A percentile compares a stretch with the other conserved stretches of the same genome.
Conservation (phyloP, 2,329 filamentous ascomycete species). For the Sporothrix schenckii region DNA sequence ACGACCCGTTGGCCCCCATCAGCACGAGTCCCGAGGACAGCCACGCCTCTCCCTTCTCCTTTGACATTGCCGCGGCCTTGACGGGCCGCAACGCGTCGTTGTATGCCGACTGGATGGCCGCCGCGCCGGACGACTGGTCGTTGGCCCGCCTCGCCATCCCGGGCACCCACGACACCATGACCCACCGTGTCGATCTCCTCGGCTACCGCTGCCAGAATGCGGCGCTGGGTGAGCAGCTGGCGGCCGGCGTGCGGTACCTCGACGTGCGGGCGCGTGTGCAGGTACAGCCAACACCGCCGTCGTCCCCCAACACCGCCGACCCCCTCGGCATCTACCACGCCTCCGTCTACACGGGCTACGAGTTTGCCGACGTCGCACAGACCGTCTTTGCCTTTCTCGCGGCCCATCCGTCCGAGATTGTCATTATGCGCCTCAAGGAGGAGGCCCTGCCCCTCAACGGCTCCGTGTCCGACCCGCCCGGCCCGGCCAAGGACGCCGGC, state of each 20-base stretch:
- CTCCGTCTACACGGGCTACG: slow-evolving; percentile 50
- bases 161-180: slow-evolving; percentile 59
- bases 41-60: slow-evolving; percentile 46
- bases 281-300: slow-evolving; percentile 17
- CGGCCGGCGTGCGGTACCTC: slow-evolving; percentile 53
- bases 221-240: slow-evolving; percentile 50
- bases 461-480: slow-evolving; percentile 29
- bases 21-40: slow-evolving; percentile 6
- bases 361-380: slow-evolving; percentile 49
- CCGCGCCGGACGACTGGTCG: slow-evolving; percentile 47
- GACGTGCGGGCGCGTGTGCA: slow-evolving; percentile 52
- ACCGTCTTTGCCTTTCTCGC: slow-evolving; percentile 53
- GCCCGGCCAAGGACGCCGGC: slow-evolving; percentile 12
- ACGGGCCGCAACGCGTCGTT: slow-evolving; percentile 18
- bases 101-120: slow-evolving; percentile 50
- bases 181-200: slow-evolving; percentile 46
- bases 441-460: slow-evolving; percentile 47
- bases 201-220: slow-evolving; percentile 54
- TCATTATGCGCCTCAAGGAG: slow-evolving; percentile 56
- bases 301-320: slow-evolving; percentile 32
- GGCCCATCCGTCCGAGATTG: slow-evolving; percentile 50
- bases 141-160: slow-evolving; percentile 54
- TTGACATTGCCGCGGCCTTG: slow-evolving; percentile 45
- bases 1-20: neutral
- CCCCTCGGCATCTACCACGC: slow-evolving; percentile 54